phyloP scores from a whole-genome alignment of 192 early-diverging fungal genomes.

The Rhizophagus prolifer region DNA sequence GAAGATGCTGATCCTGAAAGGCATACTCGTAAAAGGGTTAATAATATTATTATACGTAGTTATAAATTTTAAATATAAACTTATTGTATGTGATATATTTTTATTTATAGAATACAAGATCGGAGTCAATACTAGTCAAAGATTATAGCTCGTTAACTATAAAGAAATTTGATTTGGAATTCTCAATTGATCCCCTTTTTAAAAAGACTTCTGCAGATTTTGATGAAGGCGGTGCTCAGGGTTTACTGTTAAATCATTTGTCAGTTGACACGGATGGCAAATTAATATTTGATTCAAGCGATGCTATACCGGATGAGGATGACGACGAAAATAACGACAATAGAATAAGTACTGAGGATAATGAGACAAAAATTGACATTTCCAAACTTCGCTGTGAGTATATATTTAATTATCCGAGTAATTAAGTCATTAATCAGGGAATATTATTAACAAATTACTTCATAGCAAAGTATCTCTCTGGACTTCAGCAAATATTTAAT shows the following conservation, averaged over 20 bases:
- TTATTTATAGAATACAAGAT: slow-evolving; percentile 10
- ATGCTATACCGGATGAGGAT: slow-evolving; percentile 60
- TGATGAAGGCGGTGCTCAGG: slow-evolving; percentile 94
- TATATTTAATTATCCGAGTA: neutral
- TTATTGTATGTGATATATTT: neutral
- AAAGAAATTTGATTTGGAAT: slow-evolving; percentile 90
- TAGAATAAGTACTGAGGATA: slow-evolving; percentile 19
- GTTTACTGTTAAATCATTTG: slow-evolving; percentile 87
- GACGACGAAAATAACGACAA: slow-evolving; percentile 46
- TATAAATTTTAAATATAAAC: too few relatives aligned
- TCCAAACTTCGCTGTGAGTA: slow-evolving; percentile 24
- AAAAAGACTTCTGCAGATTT: slow-evolving; percentile 98
- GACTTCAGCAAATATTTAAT: slow-evolving; percentile 17
- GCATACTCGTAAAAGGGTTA: slow-evolving; percentile 44
- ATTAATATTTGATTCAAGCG: slow-evolving; percentile 93
- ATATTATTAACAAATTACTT: slow-evolving; percentile 1
- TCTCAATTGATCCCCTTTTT: slow-evolving; percentile 91
- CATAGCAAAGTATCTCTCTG: slow-evolving; percentile 8
- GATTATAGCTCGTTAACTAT: slow-evolving; percentile 75
- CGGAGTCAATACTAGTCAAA: slow-evolving; percentile 69
- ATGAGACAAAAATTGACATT: slow-evolving; percentile 23
- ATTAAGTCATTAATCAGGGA: neutral
- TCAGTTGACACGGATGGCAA: slow-evolving; percentile 76
- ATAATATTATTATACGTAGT: neutral
- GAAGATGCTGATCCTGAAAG: slow-evolving; percentile 49